phyloP scores from a whole-genome alignment of 176 grass and related monocot genomes.

The Zoysia japonica region DNA sequence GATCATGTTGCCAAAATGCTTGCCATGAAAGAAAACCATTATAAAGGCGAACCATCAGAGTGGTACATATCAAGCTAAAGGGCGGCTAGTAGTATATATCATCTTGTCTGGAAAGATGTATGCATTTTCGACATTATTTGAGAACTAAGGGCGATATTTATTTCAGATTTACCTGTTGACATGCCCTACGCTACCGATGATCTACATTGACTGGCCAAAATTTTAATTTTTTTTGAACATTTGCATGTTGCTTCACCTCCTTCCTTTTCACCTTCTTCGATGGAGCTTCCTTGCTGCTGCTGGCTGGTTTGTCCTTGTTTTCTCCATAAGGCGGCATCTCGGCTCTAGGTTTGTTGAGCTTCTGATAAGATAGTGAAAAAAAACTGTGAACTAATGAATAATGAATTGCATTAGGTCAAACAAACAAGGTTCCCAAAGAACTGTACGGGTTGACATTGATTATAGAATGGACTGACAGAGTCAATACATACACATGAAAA shows the following conservation, averaged over 20 bases:
- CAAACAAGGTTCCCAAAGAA: background rate
- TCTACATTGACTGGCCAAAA: conserved; percentile 48
- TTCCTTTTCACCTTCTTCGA: conserved; percentile 65
- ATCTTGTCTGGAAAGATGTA: background rate
- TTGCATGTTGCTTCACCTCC: conserved; percentile 71
- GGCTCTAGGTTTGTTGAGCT: conserved; percentile 3
- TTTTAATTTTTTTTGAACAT: conserved; percentile 70
- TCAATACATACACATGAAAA: conserved; percentile 16
- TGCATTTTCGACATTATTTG: too few relatives aligned
- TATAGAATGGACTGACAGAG: conserved; percentile 1
- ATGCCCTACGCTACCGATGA: conserved; percentile 3
- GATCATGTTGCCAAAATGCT: background rate
- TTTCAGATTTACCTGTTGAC: conserved; percentile 22
- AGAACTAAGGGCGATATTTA: background rate
- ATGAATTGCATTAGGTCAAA: background rate
- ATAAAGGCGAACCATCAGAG: background rate
- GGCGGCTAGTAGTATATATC: background rate
- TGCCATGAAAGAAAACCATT: background rate
- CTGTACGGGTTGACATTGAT: conserved; percentile 13
- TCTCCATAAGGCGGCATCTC: background rate
- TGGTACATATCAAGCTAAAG: background rate
- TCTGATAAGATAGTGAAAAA: conserved; percentile 34
- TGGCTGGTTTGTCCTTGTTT: conserved; percentile 27
- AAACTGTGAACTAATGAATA: background rate
- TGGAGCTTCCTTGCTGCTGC: conserved; percentile 35